These are phyloP conservation scores for Venustampulla echinocandica DNA, from an alignment of 495 filamentous ascomycete genomes.

Conservation along the genomic window DNA sequence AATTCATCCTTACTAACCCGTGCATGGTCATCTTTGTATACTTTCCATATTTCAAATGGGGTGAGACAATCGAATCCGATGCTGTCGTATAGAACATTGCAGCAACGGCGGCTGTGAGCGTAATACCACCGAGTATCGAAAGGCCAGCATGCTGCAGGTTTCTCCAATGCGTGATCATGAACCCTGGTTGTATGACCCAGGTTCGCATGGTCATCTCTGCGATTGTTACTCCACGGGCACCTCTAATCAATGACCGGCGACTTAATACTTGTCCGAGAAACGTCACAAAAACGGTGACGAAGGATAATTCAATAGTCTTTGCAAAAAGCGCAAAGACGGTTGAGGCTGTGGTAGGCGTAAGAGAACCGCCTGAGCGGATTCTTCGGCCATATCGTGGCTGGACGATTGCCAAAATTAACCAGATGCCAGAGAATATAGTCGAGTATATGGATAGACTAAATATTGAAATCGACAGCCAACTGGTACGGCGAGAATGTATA, in stretches of 20 bases:
- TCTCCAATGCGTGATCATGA: constrained; percentile 57
- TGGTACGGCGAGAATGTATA: constrained; percentile 30
- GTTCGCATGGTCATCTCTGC: constrained; percentile 61
- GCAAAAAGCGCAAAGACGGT: constrained; percentile 54
- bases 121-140: constrained; percentile 48
- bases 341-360: constrained; percentile 48
- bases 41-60: constrained; percentile 48
- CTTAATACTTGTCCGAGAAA: constrained; percentile 66
- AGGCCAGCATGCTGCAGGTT: constrained; percentile 50
- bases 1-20: constrained; percentile 48
- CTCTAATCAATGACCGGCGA: constrained; percentile 46
- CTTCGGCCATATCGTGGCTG: constrained; percentile 48
- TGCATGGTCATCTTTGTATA: constrained; percentile 35
- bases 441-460: constrained; percentile 56
- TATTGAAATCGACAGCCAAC: constrained; percentile 49
- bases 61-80: constrained; percentile 60
- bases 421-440: constrained; percentile 54
- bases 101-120: constrained; percentile 49
- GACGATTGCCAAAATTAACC: constrained; percentile 45
- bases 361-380: constrained; percentile 35
- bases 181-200: constrained; percentile 44
- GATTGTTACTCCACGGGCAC: constrained; percentile 54
- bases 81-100: constrained; percentile 68
- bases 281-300: constrained; percentile 68
- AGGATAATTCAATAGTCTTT: constrained; percentile 67